Evolutionary conservation across 2,329 filamentous ascomycete species (phyloP).

Genomic region (Ophiostoma piceae): DNA sequence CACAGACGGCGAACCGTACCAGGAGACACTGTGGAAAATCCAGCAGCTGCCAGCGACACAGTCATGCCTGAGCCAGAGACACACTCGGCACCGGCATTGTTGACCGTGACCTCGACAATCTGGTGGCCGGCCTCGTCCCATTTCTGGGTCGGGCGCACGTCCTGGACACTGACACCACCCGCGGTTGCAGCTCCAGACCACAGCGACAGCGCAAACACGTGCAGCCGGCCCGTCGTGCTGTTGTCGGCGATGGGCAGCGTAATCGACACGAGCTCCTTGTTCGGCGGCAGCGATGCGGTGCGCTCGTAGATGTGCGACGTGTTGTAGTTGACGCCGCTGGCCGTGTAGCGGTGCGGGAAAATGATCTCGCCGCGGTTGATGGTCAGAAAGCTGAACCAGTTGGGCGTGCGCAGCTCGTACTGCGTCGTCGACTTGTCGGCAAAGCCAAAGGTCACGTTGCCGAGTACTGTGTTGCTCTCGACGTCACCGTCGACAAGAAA

Average conservation of each 20-base stretch:
- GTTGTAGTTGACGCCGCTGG: conserved; percentile 40
- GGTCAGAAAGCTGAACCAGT: conserved; percentile 21
- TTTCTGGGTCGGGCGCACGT: conserved; percentile 42
- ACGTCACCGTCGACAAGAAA: conserved; percentile 34
- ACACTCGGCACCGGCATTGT: conserved; percentile 37
- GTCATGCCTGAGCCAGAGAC: conserved; percentile 30
- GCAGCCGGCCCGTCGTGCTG: conserved; percentile 32
- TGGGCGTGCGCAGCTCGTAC: conserved; percentile 34
- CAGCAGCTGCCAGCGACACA: conserved; percentile 32
- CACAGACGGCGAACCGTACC: conserved; percentile 39
- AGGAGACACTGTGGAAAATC: conserved; percentile 42
- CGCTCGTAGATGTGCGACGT: conserved; percentile 44
- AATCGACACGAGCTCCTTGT: conserved; percentile 35
- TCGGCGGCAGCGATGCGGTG: conserved; percentile 33
- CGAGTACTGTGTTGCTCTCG: conserved; percentile 37
- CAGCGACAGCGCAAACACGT: conserved; percentile 42
- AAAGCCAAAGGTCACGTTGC: conserved; percentile 38
- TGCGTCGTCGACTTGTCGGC: conserved; percentile 27
- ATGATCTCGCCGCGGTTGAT: conserved; percentile 42
- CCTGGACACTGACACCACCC: conserved; percentile 33
- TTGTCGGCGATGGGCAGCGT: conserved; percentile 35
- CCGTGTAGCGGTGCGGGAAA: conserved; percentile 40
- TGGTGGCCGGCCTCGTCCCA: conserved; percentile 35
- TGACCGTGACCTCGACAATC: conserved; percentile 39
- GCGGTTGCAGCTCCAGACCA: conserved; percentile 28